Evolutionary conservation across 345 rosid genomes (phyloP).

Genomic region (Syzygium grande): DNA sequence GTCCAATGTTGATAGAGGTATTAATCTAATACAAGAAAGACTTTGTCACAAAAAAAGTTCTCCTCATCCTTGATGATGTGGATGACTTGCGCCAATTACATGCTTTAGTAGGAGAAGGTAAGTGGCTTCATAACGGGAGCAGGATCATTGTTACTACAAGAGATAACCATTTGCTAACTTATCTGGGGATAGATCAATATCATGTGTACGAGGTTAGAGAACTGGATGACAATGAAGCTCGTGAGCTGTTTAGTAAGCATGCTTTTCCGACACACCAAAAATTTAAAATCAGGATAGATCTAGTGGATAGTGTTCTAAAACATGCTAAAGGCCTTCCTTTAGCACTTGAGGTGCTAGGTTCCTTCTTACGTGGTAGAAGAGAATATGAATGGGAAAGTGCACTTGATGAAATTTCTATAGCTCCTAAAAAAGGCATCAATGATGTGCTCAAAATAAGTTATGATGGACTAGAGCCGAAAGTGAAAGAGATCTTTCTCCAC

Average conservation of each 20-base stretch:
- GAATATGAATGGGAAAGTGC: background rate
- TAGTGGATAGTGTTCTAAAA: background rate
- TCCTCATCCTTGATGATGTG: background rate
- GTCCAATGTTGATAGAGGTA: accelerated
- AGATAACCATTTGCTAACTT: background rate
- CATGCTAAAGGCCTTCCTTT: background rate
- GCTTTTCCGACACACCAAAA: accelerated
- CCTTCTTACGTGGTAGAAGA: background rate
- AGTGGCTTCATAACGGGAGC: accelerated
- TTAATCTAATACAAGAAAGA: background rate
- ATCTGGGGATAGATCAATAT: background rate
- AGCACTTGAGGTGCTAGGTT: background rate
- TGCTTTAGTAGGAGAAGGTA: background rate
- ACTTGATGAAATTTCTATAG: accelerated
- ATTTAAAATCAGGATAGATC: accelerated
- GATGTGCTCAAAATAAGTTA: background rate
- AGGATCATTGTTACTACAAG: background rate
- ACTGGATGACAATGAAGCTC: accelerated
- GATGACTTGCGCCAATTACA: accelerated
- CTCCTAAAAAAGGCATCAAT: background rate
- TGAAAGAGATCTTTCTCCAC: background rate
- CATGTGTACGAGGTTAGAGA: background rate
- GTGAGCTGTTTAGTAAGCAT: background rate
- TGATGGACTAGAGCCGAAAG: background rate
- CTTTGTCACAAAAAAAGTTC: background rate